Conservation (phyloP, 768 basidiomycete genomes). For the Pleurotus sapidus region DNA sequence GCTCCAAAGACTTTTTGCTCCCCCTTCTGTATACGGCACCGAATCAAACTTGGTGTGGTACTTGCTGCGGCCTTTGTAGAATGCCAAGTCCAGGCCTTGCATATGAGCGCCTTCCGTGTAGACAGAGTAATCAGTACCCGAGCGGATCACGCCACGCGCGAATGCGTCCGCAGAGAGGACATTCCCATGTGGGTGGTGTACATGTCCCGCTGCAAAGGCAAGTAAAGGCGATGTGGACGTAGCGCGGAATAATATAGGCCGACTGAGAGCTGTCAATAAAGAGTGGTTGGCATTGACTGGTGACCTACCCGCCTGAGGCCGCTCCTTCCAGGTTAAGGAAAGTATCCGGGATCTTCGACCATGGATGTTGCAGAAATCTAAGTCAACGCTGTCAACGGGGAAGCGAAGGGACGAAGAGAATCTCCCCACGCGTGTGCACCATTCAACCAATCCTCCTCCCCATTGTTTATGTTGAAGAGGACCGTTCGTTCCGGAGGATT, state of each 20-base stretch:
- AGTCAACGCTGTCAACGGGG: neutral
- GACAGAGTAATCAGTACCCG: constrained; percentile 71
- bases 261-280: constrained; percentile 34
- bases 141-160: constrained; percentile 59
- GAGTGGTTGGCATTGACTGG: neutral
- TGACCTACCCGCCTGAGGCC: constrained; percentile 65
- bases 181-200: constrained; percentile 71
- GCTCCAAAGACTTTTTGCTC: constrained; percentile 58
- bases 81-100: constrained; percentile 76
- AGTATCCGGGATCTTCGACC: constrained; percentile 59
- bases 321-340: constrained; percentile 88
- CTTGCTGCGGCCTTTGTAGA: constrained; percentile 68
- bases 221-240: constrained; percentile 57
- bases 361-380: constrained; percentile 73
- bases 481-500: constrained; percentile 57
- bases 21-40: constrained; percentile 54
- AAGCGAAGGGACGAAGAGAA: constrained; percentile 1
- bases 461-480: constrained; percentile 85
- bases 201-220: constrained; percentile 42
- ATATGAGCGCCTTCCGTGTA: constrained; percentile 52
- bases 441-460: constrained; percentile 75
- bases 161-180: constrained; percentile 71
- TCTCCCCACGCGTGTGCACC: constrained; percentile 60
- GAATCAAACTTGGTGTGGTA: constrained; percentile 80
- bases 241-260: constrained; percentile 73